phyloP scores from a whole-genome alignment of 768 basidiomycete genomes.

The Gyrodon lividus region DNA sequence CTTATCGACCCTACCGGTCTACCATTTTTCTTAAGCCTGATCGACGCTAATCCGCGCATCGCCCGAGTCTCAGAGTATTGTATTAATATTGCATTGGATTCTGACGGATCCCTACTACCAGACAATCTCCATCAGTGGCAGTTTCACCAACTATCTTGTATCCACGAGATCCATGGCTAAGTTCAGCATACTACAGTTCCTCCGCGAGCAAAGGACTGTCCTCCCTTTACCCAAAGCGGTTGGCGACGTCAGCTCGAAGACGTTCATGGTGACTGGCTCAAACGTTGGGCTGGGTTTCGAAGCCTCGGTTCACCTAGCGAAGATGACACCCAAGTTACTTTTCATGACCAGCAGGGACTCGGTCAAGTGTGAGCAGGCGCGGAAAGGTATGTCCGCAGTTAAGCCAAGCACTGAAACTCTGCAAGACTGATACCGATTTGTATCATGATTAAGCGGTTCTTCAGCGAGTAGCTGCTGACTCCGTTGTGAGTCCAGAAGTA shows the following conservation, averaged over 20 bases:
- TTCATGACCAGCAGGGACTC: constrained; percentile 35
- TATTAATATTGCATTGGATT: too few relatives aligned
- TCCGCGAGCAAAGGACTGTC: constrained; percentile 24
- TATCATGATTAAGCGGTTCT: constrained; percentile 18
- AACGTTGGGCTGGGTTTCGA: constrained; percentile 42
- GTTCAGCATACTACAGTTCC: constrained; percentile 11
- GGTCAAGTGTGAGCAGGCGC: constrained; percentile 24
- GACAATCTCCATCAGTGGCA: too few relatives aligned
- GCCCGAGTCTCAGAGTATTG: too few relatives aligned
- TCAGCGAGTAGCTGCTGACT: constrained; percentile 10
- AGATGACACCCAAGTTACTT: constrained; percentile 31
- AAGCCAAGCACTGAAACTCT: not conserved
- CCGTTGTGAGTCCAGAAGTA: constrained; percentile 12
- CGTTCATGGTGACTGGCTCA: constrained; percentile 49
- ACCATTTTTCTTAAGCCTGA: too few relatives aligned
- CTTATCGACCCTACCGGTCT: too few relatives aligned
- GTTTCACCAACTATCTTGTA: too few relatives aligned
- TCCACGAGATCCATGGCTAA: constrained; percentile 11
- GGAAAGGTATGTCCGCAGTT: constrained; percentile 11
- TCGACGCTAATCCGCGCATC: too few relatives aligned
- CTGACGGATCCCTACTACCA: too few relatives aligned
- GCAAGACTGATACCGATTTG: not conserved
- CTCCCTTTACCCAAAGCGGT: constrained; percentile 13
- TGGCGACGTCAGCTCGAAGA: constrained; percentile 43
- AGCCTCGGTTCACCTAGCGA: constrained; percentile 31